These are phyloP conservation scores for Scedosporium boydii DNA, from an alignment of 2,329 filamentous ascomycete genomes.

Conservation along the genomic window DNA sequence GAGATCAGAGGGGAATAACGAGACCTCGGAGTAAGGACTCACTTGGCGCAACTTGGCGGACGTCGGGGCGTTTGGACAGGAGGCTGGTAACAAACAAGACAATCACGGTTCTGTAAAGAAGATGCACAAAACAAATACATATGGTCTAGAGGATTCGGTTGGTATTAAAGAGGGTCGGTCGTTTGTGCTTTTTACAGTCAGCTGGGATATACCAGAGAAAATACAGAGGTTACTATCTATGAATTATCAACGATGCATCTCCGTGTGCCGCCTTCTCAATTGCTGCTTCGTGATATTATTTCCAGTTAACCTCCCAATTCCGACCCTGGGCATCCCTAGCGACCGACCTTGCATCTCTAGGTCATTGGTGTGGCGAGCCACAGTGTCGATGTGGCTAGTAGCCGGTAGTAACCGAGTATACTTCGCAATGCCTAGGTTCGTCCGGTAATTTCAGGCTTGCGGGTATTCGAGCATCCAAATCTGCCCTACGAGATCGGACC, in stretches of 20 bases:
- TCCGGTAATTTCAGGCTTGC: background rate
- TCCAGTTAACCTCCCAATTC: no score
- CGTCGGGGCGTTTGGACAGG: background rate
- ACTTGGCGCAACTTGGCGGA: background rate
- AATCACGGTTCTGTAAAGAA: background rate
- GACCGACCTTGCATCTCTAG: background rate
- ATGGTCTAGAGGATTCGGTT: background rate
- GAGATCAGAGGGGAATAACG: background rate
- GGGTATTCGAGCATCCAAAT: background rate
- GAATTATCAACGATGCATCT: no score
- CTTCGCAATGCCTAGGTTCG: no score
- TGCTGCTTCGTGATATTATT: no score
- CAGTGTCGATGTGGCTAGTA: slow-evolving; percentile 2
- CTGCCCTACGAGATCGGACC: background rate
- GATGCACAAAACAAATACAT: background rate
- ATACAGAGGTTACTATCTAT: no score
- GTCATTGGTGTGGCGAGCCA: background rate
- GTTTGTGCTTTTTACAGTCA: background rate
- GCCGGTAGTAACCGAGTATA: slow-evolving; percentile 2
- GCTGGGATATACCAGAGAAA: background rate
- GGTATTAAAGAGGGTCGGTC: background rate
- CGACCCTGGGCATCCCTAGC: no score
- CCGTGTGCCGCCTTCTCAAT: no score
- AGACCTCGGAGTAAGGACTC: no score
- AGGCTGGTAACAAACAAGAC: background rate